A percentile compares a stretch with the other conserved stretches of the same genome.
These are phyloP conservation scores for Aquilaria agallochum DNA, from an alignment of 441 rosid genomes.

Conservation along the genomic window DNA sequence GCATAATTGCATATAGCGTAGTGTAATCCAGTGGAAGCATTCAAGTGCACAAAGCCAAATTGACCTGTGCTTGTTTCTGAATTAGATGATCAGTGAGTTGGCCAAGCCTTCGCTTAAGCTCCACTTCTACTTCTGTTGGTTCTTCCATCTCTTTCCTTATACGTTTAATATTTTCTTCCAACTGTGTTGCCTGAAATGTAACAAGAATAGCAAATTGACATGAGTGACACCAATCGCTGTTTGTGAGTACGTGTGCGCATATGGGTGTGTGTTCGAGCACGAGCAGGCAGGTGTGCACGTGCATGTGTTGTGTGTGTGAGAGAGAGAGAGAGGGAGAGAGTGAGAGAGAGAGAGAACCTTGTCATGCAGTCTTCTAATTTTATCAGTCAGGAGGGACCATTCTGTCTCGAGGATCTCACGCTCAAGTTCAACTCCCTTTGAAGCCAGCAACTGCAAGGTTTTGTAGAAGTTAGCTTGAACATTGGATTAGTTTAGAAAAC, in stretches of 20 bases:
- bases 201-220: slow-evolving; percentile 8
- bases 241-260: neutral
- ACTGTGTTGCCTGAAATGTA: slow-evolving; percentile 49
- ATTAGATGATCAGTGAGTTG: slow-evolving; percentile 94
- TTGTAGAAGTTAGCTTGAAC: slow-evolving; percentile 12
- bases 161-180: slow-evolving; percentile 60
- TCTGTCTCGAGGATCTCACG: slow-evolving; percentile 81
- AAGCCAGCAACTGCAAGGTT: slow-evolving; percentile 46
- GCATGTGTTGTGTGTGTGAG: no score
- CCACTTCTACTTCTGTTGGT: slow-evolving; percentile 85
- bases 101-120: slow-evolving; percentile 78
- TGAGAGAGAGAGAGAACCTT: slow-evolving; percentile 52
- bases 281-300: no score
- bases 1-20: no score
- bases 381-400: slow-evolving; percentile 61
- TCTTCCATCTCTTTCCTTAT: slow-evolving; percentile 84
- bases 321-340: neutral
- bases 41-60: slow-evolving; percentile 14
- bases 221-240: slow-evolving; percentile 3
- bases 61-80: slow-evolving; percentile 97
- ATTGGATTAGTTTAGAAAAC: slow-evolving; percentile 17
- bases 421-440: slow-evolving; percentile 68
- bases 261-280: no score
- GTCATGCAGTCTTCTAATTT: slow-evolving; percentile 55
- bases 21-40: neutral